These are phyloP conservation scores for Rhytidhysteron rufulum DNA, from an alignment of 2,329 filamentous ascomycete genomes.

Conservation along the genomic window DNA sequence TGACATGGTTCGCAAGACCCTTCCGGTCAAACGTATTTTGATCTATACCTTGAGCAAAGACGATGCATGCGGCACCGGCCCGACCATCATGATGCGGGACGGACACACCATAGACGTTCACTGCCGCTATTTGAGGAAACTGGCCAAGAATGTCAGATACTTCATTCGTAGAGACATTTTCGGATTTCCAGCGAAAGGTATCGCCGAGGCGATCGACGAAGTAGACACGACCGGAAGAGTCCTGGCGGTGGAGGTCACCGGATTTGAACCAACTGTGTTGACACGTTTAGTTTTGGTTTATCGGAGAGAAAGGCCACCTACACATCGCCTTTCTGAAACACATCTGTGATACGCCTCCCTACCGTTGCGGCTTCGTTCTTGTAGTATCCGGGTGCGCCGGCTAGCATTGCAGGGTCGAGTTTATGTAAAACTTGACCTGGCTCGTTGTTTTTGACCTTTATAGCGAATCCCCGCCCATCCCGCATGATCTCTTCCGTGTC, in stretches of 20 bases:
- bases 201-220: conserved; percentile 38
- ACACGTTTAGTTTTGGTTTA: too few relatives aligned
- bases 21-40: conserved; percentile 30
- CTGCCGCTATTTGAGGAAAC: conserved; percentile 40
- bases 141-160: conserved; percentile 40
- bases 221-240: conserved; percentile 30
- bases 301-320: conserved; percentile 15
- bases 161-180: conserved; percentile 47
- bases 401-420: conserved; percentile 23
- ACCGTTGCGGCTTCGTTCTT: conserved; percentile 31
- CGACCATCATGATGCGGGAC: conserved; percentile 45
- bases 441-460: conserved; percentile 27
- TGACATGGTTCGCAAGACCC: conserved; percentile 36
- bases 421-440: conserved; percentile 33
- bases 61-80: conserved; percentile 41
- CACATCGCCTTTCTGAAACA: conserved; percentile 37
- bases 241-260: conserved; percentile 36
- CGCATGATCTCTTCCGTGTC: conserved; percentile 36
- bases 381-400: conserved; percentile 25
- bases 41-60: conserved; percentile 31
- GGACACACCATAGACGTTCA: conserved; percentile 43
- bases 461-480: conserved; percentile 31
- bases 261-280: conserved; percentile 35
- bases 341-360: conserved; percentile 27
- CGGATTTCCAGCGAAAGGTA: conserved; percentile 41